Evolutionary conservation across 1,139 yeast species (phyloP), one percentile per base, ranked within the genome.

Genomic region (Arxiozyma bovina): DNA sequence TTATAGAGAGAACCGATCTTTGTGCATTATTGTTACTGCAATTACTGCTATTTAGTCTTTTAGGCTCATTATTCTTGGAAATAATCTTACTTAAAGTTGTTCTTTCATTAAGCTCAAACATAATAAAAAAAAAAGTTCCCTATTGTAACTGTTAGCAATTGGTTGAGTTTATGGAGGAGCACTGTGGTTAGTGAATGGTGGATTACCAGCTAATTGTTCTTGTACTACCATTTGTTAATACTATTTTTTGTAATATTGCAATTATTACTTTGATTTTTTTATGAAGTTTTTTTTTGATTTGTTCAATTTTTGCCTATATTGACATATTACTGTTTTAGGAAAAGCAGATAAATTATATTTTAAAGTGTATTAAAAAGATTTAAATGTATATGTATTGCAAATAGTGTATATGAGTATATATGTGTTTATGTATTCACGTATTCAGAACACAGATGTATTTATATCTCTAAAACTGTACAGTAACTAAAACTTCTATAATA

Each of bases 1-100:
- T 65, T 21, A 71, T 61, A 1, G 74, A 71, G 42, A 73, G 60
- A 38, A 66, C 69, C 5, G 70, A 67, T 45, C 68, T 59, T 51
- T 63, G 66, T 25, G 63, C 59, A 52, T 57, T 60, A 22, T 55
- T 57, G 17, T 18, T 18, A 15, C 27, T 21, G 21, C 21, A n/a
- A 22, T 22, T 18, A 22, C 27, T 21, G 21, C 21, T 25, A 15
- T 18, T 25, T 44, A 25, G 17, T 12, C 22, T 46, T 21, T 34
- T 46, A 8, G 25, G n/a, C 20, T 46, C 49, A 22, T 18, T 12
- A 20, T 46, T 46, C 15, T 46, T 46, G 2, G 30, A 22, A 9
- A 4, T 21, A 11, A 21, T 7, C 18, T 21, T 38, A 22, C 40
- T 46, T 34, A 53, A 22, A 21, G 50, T 55, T n/a, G 51, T 45